Conservation (phyloP, 257 asterid species). For the Pogostemon cablin region DNA sequence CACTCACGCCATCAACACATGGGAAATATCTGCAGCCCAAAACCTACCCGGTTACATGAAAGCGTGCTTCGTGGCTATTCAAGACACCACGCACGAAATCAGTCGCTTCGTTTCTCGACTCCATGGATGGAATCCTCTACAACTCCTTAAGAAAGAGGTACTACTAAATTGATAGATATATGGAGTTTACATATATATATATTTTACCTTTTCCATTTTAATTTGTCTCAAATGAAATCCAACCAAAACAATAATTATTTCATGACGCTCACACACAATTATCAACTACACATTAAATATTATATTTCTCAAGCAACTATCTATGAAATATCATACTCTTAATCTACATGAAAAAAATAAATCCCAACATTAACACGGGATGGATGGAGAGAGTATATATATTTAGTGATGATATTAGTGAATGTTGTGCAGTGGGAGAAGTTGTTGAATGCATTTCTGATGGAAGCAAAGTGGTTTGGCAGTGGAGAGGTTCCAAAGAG, state of each 20-base stretch:
- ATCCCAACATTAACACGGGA: too few relatives aligned
- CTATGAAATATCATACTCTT: too few relatives aligned
- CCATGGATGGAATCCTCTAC: constrained; percentile 26
- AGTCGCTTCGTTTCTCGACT: not conserved
- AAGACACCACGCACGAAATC: constrained; percentile 23
- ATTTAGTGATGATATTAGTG: too few relatives aligned
- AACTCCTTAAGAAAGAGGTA: constrained; percentile 4
- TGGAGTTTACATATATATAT: too few relatives aligned
- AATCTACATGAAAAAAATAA: too few relatives aligned
- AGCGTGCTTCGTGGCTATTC: constrained; percentile 23
- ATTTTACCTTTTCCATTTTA: too few relatives aligned
- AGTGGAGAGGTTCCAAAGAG: constrained; percentile 31
- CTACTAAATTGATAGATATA: not conserved
- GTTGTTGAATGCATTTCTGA: constrained; percentile 49
- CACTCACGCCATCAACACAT: constrained; percentile 36
- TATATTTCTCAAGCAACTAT: too few relatives aligned
- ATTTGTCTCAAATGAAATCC: too few relatives aligned
- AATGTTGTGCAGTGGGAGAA: constrained; percentile 28
- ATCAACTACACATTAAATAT: too few relatives aligned
- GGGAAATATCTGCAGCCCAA: constrained; percentile 27
- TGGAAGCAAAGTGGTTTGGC: constrained; percentile 54
- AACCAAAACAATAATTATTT: too few relatives aligned
- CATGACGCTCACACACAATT: too few relatives aligned
- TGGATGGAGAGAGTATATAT: too few relatives aligned
- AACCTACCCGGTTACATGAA: constrained; percentile 31